Conservation (phyloP, 208 protist genomes). For the Wallacemonas sp. region DNA sequence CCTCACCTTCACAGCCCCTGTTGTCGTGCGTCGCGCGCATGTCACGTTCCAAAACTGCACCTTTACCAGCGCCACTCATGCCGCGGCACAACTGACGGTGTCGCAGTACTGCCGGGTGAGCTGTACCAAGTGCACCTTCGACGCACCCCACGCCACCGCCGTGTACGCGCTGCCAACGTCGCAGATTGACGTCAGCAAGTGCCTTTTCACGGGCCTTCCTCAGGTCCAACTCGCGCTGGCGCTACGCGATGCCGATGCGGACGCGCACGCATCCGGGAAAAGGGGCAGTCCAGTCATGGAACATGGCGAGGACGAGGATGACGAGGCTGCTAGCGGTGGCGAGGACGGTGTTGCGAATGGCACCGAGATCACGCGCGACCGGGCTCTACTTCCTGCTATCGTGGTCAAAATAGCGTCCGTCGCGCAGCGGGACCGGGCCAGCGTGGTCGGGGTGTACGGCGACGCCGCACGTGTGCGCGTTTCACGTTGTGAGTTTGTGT, state of each 20-base stretch:
- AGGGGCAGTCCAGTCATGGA: too few relatives aligned
- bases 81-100: conserved; percentile 52
- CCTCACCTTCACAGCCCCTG: conserved; percentile 69
- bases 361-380: not conserved
- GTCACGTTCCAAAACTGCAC: conserved; percentile 80
- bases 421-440: conserved; percentile 15
- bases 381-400: not conserved
- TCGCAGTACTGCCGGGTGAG: conserved; percentile 78
- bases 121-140: conserved; percentile 78
- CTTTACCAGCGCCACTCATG: conserved; percentile 25
- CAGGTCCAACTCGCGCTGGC: conserved; percentile 17
- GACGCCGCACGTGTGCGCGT: conserved; percentile 42
- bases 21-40: conserved; percentile 72
- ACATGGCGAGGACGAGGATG: not conserved
- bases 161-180: conserved; percentile 71
- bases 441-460: conserved; percentile 46
- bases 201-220: conserved; percentile 66
- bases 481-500: conserved; percentile 24
- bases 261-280: too few relatives aligned
- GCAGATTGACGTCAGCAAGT: conserved; percentile 52
- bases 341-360: not conserved
- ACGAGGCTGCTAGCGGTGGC: not conserved
- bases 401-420: conserved; percentile 12
- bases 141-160: conserved; percentile 36
- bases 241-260: not conserved